Base-by-base conservation (phyloP, 768 basidiomycete species). In the Mycena vulgaris region DNA sequence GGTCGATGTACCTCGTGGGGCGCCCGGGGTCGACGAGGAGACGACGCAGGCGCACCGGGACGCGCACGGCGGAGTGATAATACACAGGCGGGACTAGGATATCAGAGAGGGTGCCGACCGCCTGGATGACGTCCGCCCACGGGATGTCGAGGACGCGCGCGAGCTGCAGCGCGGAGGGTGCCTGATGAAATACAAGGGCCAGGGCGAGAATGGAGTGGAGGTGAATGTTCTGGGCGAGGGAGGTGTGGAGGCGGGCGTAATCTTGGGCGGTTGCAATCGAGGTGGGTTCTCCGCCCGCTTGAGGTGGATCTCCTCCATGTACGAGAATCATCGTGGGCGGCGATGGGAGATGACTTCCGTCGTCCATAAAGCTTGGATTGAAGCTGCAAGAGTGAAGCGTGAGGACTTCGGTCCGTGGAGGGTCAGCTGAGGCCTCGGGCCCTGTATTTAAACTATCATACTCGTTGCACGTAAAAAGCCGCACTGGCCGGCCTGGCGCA, bases 81-180 rank as follows among this genome's bases (percentile, higher is more conserved):
- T 63, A 21, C 40, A 16, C 40, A 10, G 49, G 39, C 11, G 51
- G 37, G n/a, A 42, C 39, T 21, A 63, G 39, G 14, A 63, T 28
- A 2, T 23, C 28, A 21, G 25, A 4, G 16, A 55, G 21, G 3
- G 62, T 35, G 4, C 35, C 16, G 16, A 63, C 51, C 21, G 28
- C 31, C 25, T 40, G 17, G 1, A 5, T 28, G 4, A 63, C 62
- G 14, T 28, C 21, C 27, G 40, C 49, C 39, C 62, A 53, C 11
- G 39, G 5, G n/a, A 63, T 52, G 7, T 55, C 40, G 13, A 63
- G 40, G 6, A 63, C n/a, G 27, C 55, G 51, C 6, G 37, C 51
- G 21, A 63, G 39, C 25, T 63, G 62, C 25, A 63, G 62, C 14
- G 52, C 28, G 0, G 62, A 63, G 3, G 62, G 62, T 14, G 62